Conservation (phyloP, 2,329 filamentous ascomycete species). For the Esteya vermicola region DNA sequence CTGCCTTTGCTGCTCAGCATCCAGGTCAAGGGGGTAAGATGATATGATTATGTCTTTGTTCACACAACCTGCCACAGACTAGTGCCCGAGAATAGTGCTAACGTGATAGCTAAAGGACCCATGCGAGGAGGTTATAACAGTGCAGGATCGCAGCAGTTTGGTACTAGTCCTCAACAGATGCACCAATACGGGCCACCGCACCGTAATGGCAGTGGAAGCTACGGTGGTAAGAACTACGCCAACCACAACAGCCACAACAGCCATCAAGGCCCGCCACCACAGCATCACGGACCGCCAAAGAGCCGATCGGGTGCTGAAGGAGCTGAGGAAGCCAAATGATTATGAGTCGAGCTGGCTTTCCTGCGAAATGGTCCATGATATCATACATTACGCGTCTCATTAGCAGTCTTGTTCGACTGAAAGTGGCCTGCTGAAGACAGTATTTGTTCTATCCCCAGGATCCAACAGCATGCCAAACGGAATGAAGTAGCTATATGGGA, state of each 20-base stretch:
- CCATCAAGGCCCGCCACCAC: constrained; percentile 6
- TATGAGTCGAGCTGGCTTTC: neutral
- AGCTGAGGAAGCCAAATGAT: constrained; percentile 28
- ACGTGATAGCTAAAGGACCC: constrained; percentile 29
- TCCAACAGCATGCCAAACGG: neutral
- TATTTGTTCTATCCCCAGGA: too few relatives aligned
- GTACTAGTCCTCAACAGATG: constrained; percentile 49
- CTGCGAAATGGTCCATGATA: neutral
- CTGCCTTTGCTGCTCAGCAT: constrained; percentile 56
- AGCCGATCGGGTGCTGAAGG: constrained; percentile 22
- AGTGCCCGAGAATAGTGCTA: neutral
- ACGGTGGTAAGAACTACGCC: constrained; percentile 32
- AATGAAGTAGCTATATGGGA: too few relatives aligned
- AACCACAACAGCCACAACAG: constrained; percentile 21
- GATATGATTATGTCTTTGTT: too few relatives aligned
- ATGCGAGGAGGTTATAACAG: constrained; percentile 44
- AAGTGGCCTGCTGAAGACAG: neutral
- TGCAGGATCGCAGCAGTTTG: constrained; percentile 45
- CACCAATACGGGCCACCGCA: constrained; percentile 49
- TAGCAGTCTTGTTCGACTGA: neutral
- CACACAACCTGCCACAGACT: neutral
- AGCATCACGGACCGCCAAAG: constrained; percentile 20
- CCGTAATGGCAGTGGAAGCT: constrained; percentile 42
- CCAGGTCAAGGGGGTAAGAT: constrained; percentile 53
- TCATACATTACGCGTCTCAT: neutral